Evolutionary conservation across 2,329 filamentous ascomycete genomes (phyloP).

Genomic region (Arthrobotrys megalospora): DNA sequence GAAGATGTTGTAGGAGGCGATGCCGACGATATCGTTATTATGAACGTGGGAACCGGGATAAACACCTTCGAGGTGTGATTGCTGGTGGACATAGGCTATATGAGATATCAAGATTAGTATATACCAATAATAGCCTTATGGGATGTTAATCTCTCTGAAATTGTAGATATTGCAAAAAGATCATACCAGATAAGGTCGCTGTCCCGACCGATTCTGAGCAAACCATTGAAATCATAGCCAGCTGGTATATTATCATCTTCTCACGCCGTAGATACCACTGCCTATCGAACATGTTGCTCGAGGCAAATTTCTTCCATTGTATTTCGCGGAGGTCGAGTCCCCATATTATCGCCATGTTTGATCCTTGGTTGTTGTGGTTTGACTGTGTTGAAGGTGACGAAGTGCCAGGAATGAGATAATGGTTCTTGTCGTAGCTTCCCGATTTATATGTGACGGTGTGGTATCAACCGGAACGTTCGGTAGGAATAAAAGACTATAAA

Average conservation of each 20-base stretch:
- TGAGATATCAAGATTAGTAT: background rate
- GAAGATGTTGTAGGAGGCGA: constrained; percentile 74
- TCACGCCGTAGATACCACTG: constrained; percentile 73
- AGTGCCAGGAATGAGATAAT: too few species aligned
- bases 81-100: constrained; percentile 71
- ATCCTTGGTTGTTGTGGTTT: background rate
- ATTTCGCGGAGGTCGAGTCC: constrained; percentile 74
- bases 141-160: too few species aligned
- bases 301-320: constrained; percentile 74
- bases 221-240: constrained; percentile 74
- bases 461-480: constrained; percentile 10
- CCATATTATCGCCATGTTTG: constrained; percentile 71
- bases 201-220: constrained; percentile 74
- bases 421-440: background rate
- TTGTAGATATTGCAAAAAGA: constrained; percentile 18
- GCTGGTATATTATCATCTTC: constrained; percentile 75
- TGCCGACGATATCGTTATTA: constrained; percentile 73
- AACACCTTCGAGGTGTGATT: constrained; percentile 69
- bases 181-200: constrained; percentile 71
- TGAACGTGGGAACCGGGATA: constrained; percentile 69
- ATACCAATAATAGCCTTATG: background rate
- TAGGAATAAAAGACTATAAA: background rate
- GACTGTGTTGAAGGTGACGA: constrained; percentile 16
- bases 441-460: background rate
- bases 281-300: constrained; percentile 74